Evolutionary conservation across 2,329 filamentous ascomycete genomes (phyloP).

Genomic region (Dendrostoma leiphaemia): DNA sequence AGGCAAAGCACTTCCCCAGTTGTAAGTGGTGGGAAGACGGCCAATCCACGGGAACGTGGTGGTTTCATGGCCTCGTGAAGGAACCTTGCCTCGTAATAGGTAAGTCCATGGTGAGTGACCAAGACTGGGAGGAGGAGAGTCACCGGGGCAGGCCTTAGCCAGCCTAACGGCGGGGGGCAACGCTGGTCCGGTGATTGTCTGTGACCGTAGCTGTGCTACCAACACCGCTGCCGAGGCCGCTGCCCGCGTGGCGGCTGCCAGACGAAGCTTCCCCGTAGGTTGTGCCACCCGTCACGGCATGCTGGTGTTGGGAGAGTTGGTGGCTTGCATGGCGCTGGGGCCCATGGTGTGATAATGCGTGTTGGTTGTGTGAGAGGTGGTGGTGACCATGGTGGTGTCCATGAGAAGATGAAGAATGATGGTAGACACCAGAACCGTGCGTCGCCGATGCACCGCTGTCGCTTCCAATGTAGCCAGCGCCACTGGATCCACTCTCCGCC

Average conservation of each 20-base stretch:
- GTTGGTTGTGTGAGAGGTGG: conserved; percentile 4
- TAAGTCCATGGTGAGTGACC: not conserved
- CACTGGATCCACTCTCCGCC: conserved; percentile 9
- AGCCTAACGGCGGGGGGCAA: conserved; percentile 11
- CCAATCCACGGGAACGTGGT: not conserved
- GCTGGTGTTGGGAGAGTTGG: conserved; percentile 9
- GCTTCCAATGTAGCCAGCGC: conserved; percentile 10
- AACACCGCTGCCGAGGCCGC: conserved; percentile 7
- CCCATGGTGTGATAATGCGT: conserved; percentile 5
- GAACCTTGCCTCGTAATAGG: not conserved
- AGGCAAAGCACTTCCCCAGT: not conserved
- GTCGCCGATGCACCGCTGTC: not conserved
- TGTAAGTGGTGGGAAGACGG: not conserved
- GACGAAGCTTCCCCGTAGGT: conserved; percentile 14
- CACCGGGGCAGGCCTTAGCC: not conserved
- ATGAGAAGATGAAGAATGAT: conserved; percentile 5
- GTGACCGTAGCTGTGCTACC: conserved; percentile 9
- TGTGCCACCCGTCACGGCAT: conserved; percentile 11
- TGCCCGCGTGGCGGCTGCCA: conserved; percentile 12
- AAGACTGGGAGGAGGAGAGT: not conserved
- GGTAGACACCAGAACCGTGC: conserved; percentile 3
- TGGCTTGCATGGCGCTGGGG: conserved; percentile 12
- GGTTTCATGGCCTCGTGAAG: not conserved
- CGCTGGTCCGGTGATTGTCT: conserved; percentile 14
- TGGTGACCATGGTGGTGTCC: conserved; percentile 9